Percentiles rank a stretch among this genome's conserved stretches.
Evolutionary conservation across 805 yeast species (phyloP).

Genomic region (Cephaloascus fragrans): DNA sequence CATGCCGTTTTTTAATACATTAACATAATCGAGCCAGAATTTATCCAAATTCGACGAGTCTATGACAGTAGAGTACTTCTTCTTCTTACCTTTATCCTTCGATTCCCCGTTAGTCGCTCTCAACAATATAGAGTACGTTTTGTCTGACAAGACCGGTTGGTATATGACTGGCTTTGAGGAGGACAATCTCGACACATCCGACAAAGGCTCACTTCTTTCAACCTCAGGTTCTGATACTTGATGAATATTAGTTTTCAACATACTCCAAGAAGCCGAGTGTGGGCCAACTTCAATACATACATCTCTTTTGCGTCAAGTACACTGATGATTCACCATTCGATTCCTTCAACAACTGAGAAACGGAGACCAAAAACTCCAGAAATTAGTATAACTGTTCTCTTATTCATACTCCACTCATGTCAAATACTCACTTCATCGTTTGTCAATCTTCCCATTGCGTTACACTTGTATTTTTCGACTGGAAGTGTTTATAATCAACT

Average conservation of each 20-base stretch:
- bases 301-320: constrained; percentile 52
- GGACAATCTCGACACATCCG: constrained; percentile 1
- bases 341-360: constrained; percentile 12
- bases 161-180: constrained; percentile 1
- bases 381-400: too few relatives aligned
- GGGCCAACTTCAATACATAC: too few relatives aligned
- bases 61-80: constrained; percentile 69
- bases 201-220: background rate
- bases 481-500: too few relatives aligned
- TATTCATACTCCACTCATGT: too few relatives aligned
- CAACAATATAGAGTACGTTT: constrained; percentile 52
- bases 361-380: constrained; percentile 18
- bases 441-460: constrained; percentile 22
- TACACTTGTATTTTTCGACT: too few relatives aligned
- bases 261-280: too few relatives aligned
- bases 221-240: background rate
- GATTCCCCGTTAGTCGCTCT: constrained; percentile 53
- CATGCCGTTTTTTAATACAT: constrained; percentile 60
- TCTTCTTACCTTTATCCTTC: constrained; percentile 35
- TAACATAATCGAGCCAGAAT: constrained; percentile 74
- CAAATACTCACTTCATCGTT: constrained; percentile 7
- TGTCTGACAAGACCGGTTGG: constrained; percentile 9
- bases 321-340: constrained; percentile 36
- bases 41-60: constrained; percentile 46
- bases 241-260: too few relatives aligned